Percentiles rank a stretch among this genome's conserved stretches.
phyloP scores from a whole-genome alignment of 2,329 filamentous ascomycete species.

The Cryoendolithus antarcticus region DNA sequence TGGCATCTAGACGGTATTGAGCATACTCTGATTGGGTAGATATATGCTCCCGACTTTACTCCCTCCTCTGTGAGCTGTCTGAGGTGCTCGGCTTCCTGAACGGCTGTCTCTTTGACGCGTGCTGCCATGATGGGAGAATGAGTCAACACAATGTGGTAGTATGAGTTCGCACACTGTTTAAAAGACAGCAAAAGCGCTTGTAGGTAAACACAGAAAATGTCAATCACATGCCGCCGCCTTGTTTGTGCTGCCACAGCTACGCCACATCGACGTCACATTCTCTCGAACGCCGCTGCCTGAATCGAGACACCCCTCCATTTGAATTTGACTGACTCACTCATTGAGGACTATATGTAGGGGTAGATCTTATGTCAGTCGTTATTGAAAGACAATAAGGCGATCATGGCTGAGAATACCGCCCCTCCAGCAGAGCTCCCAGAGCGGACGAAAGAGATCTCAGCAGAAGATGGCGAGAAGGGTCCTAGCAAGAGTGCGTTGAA shows the following conservation, averaged over 20 bases:
- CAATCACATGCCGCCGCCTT: no score
- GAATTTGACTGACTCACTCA: no score
- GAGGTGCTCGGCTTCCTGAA: constrained; percentile 60
- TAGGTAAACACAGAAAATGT: no score
- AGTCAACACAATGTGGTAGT: not conserved
- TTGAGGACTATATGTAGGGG: no score
- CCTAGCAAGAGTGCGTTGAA: constrained; percentile 71
- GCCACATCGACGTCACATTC: no score
- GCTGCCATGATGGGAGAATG: constrained; percentile 13
- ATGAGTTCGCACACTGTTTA: not conserved
- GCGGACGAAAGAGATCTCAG: constrained; percentile 8
- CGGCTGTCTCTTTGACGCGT: constrained; percentile 43
- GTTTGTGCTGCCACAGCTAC: no score
- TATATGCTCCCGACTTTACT: constrained; percentile 62
- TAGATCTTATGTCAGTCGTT: no score
- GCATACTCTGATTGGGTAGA: constrained; percentile 66
- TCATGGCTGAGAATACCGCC: not conserved
- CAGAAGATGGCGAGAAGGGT: constrained; percentile 27
- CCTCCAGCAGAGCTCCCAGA: not conserved
- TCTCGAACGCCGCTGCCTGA: no score
- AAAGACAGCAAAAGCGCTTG: no score
- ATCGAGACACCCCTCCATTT: no score
- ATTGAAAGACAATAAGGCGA: no score
- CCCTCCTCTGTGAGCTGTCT: constrained; percentile 54
- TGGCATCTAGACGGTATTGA: not conserved